phyloP scores from a whole-genome alignment of 2,329 filamentous ascomycete genomes.

The Claviceps maximensis region DNA sequence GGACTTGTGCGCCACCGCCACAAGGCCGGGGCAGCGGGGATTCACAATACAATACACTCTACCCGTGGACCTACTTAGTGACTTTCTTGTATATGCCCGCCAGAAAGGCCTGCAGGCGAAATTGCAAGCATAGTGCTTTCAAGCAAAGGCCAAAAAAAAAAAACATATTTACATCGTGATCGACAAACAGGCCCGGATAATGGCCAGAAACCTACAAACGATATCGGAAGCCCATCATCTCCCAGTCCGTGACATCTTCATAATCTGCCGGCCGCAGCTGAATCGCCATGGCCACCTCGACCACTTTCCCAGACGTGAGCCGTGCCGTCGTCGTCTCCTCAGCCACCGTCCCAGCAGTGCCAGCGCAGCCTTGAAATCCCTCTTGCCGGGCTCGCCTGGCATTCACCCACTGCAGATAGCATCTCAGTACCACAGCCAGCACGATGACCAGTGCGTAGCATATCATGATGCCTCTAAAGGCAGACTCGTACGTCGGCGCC shows the following conservation, averaged over 20 bases:
- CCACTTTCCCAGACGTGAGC: conserved; percentile 12
- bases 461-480: conserved; percentile 41
- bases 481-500: conserved; percentile 37
- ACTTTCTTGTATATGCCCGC: too few relatives aligned
- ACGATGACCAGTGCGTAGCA: conserved; percentile 39
- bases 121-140: too few relatives aligned
- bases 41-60: too few relatives aligned
- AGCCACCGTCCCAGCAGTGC: conserved; percentile 26
- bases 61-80: too few relatives aligned
- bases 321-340: conserved; percentile 22
- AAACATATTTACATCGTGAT: too few relatives aligned
- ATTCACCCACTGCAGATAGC: conserved; percentile 35
- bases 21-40: too few relatives aligned
- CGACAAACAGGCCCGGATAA: not conserved
- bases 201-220: conserved; percentile 23
- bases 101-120: too few relatives aligned
- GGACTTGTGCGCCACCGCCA: not conserved
- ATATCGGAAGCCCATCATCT: conserved; percentile 46
- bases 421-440: conserved; percentile 29
- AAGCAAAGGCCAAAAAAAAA: too few relatives aligned
- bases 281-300: conserved; percentile 20
- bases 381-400: conserved; percentile 27
- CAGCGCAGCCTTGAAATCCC: conserved; percentile 30
- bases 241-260: conserved; percentile 47
- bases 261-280: conserved; percentile 32